Evolutionary conservation across 345 rosid genomes (phyloP).

Genomic region (Syzygium aromaticum): DNA sequence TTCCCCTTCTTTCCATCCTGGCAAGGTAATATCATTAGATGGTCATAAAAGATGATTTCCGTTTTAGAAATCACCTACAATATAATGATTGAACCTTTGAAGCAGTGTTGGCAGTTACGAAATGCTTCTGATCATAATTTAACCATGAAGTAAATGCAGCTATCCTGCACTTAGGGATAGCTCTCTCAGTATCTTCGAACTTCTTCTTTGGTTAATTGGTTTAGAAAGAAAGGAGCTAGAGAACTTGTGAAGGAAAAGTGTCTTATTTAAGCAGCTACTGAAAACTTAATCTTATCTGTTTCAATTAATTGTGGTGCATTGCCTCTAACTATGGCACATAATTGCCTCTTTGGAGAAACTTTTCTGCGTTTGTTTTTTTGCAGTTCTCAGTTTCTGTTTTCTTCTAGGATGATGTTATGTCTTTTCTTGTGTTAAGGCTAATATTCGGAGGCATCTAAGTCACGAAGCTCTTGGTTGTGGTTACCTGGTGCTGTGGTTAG

Average conservation of each 20-base stretch:
- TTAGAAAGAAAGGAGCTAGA: not conserved
- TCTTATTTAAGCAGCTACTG: not conserved
- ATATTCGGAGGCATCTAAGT: constrained; percentile 74
- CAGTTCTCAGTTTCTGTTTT: not conserved
- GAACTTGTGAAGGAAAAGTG: not conserved
- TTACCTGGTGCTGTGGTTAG: constrained; percentile 89
- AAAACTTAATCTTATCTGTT: not conserved
- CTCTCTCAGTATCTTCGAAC: not conserved
- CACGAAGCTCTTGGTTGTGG: constrained; percentile 84
- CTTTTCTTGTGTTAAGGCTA: constrained; percentile 46
- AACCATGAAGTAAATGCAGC: not conserved
- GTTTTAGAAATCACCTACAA: not conserved
- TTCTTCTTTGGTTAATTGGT: not conserved
- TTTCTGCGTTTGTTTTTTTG: not conserved
- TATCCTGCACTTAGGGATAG: not conserved
- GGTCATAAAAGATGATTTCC: not conserved
- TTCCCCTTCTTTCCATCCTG: not conserved
- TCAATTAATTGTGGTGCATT: not conserved
- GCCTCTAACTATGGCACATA: not conserved
- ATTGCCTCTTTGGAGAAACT: not conserved
- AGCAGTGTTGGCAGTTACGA: not conserved
- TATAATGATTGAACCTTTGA: not conserved
- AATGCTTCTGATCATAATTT: not conserved
- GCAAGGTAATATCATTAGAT: not conserved
- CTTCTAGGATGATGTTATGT: not conserved